Percentiles rank a stretch among this genome's conserved stretches.
phyloP scores from a whole-genome alignment of 83 land plant genomes.

The Thuja plicata region DNA sequence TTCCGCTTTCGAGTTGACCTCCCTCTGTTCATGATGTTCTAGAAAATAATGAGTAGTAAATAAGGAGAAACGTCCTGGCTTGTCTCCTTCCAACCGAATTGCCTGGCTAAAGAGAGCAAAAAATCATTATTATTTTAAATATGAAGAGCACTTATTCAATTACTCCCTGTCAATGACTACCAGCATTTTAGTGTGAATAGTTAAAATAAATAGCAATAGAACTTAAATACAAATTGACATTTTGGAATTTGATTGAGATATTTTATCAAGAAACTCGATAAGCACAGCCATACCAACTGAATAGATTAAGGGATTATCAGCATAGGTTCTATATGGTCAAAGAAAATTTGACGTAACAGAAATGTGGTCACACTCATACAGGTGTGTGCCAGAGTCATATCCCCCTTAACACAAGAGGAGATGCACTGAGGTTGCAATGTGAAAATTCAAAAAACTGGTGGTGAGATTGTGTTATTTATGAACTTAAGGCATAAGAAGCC shows the following conservation, averaged over 20 bases:
- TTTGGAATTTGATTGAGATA: neutral
- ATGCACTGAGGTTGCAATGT: neutral
- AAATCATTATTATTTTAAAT: neutral
- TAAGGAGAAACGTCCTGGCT: neutral
- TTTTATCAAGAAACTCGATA: neutral
- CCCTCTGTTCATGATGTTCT: conserved; percentile 1
- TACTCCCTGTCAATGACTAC: neutral
- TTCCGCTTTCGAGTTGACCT: conserved; percentile 7
- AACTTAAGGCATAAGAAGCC: neutral
- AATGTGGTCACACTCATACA: neutral
- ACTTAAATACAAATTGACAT: no score
- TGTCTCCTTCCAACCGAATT: neutral
- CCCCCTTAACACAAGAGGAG: neutral
- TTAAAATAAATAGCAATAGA: neutral
- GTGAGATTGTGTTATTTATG: neutral
- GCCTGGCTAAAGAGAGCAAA: neutral
- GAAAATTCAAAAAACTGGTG: neutral
- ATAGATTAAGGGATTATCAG: neutral
- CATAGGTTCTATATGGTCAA: neutral
- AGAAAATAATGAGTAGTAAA: neutral
- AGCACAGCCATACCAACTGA: neutral
- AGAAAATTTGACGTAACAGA: no score
- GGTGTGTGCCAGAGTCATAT: neutral
- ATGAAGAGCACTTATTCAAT: neutral
- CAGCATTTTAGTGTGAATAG: neutral